A percentile compares a stretch with the other conserved stretches of the same genome.
Evolutionary conservation across 75 land plant genomes (phyloP).

Genomic region (Pinus albicaulis): DNA sequence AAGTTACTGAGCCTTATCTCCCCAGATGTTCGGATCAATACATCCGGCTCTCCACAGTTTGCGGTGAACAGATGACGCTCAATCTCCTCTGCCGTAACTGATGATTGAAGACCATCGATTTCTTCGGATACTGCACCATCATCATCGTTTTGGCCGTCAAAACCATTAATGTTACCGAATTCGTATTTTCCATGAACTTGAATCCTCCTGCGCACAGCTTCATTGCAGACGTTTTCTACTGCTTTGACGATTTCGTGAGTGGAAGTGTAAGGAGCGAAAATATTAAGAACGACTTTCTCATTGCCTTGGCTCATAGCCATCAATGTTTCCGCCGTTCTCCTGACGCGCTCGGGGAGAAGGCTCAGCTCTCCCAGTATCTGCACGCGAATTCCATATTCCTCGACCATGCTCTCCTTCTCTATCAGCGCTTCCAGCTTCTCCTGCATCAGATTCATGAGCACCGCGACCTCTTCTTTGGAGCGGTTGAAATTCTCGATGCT

Average conservation of each 20-base stretch:
- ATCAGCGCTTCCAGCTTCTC: constrained; percentile 33
- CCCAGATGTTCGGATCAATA: no score
- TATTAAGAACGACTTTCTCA: constrained; percentile 18
- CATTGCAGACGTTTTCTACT: background rate
- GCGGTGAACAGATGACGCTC: constrained; percentile 24
- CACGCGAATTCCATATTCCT: constrained; percentile 15
- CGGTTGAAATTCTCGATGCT: constrained; percentile 50
- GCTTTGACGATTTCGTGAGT: constrained; percentile 38
- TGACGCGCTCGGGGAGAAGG: constrained; percentile 26
- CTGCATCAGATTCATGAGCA: constrained; percentile 39
- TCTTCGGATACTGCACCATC: no score
- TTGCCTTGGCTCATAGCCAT: constrained; percentile 24
- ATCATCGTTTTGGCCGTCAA: no score
- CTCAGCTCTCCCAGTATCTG: constrained; percentile 31
- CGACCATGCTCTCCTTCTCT: constrained; percentile 23
- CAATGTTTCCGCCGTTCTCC: constrained; percentile 14
- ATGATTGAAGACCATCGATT: background rate
- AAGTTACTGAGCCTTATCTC: constrained; percentile 27
- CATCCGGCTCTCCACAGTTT: constrained; percentile 28
- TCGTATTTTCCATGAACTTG: no score
- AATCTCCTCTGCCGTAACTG: constrained; percentile 18
- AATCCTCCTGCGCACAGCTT: no score
- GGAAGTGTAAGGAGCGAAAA: constrained; percentile 51
- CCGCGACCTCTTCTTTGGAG: constrained; percentile 29
- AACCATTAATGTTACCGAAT: no score